Evolutionary conservation across 2,329 filamentous ascomycete species (phyloP).

Genomic region (Aureobasidium sp.): DNA sequence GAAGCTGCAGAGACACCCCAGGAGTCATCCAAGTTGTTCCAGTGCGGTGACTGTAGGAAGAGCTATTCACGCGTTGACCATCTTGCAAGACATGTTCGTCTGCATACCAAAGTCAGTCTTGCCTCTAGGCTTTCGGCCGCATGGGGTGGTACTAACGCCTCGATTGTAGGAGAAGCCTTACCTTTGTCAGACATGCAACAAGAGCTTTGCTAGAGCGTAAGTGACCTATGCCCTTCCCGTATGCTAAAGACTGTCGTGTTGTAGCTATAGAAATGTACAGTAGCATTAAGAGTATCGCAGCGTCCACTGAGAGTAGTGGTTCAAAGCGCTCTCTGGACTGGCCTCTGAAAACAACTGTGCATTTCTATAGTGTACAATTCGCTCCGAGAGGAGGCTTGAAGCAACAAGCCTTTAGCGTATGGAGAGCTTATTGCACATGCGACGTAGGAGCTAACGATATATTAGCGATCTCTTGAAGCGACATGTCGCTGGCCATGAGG

Average conservation of each 20-base stretch:
- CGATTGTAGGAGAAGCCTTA: slow-evolving; percentile 38
- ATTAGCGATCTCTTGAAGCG: slow-evolving; percentile 44
- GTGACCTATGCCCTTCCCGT: slow-evolving; percentile 12
- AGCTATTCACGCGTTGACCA: slow-evolving; percentile 48
- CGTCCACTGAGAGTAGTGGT: background rate
- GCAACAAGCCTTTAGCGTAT: no score
- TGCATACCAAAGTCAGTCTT: slow-evolving; percentile 29
- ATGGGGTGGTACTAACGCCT: background rate
- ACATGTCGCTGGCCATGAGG: slow-evolving; percentile 41
- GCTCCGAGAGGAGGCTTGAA: no score
- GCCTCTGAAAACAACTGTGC: background rate
- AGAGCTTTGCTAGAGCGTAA: slow-evolving; percentile 41
- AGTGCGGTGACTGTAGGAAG: slow-evolving; percentile 47
- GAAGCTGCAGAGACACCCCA: slow-evolving; percentile 1
- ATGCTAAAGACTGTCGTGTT: slow-evolving; percentile 32
- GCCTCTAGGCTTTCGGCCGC: background rate
- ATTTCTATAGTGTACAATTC: no score
- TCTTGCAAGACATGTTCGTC: slow-evolving; percentile 45
- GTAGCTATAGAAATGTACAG: background rate
- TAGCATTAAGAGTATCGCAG: no score
- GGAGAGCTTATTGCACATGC: no score
- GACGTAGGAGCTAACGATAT: background rate
- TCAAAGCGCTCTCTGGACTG: background rate
- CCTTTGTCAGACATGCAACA: slow-evolving; percentile 39
- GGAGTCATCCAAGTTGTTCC: slow-evolving; percentile 31